Conservation (phyloP, 768 basidiomycete species). For the Auricularia heimuer region DNA sequence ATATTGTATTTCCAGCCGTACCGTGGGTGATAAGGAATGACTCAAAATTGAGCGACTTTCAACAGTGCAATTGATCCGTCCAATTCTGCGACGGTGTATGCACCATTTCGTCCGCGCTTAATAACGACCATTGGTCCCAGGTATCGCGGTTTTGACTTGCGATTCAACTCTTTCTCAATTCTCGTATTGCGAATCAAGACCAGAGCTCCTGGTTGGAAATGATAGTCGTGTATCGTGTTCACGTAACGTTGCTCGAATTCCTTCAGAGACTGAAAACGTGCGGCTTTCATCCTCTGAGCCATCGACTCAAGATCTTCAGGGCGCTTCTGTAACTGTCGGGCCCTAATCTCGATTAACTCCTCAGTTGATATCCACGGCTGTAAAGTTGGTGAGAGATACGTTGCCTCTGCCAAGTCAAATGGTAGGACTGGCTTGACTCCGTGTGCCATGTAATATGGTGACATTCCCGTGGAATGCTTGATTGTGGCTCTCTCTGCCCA, state of each 20-base stretch:
- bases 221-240: conserved; percentile 12
- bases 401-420: conserved; percentile 24
- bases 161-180: conserved; percentile 20
- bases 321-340: conserved; percentile 9
- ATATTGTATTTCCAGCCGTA: too few species aligned
- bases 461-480: conserved; percentile 18
- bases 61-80: conserved; percentile 9
- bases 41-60: conserved; percentile 8
- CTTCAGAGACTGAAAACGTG: conserved; percentile 13
- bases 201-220: conserved; percentile 24
- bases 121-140: conserved; percentile 29
- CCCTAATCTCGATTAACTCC: conserved; percentile 13
- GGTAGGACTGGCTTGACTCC: conserved; percentile 25
- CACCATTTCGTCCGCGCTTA: conserved; percentile 10
- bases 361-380: conserved; percentile 1
- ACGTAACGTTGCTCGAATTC: conserved; percentile 18
- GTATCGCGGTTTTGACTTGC: conserved; percentile 25
- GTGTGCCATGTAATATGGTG: conserved; percentile 22
- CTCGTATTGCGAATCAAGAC: conserved; percentile 28
- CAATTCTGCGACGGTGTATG: conserved; percentile 12
- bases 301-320: conserved; percentile 8
- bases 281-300: conserved; percentile 10
- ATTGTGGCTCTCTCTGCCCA: conserved; percentile 21
- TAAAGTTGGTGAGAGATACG: conserved; percentile 10
- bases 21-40: neutral